Conservation (phyloP, 768 basidiomycete genomes). For the Rhodotorula paludigena region DNA sequence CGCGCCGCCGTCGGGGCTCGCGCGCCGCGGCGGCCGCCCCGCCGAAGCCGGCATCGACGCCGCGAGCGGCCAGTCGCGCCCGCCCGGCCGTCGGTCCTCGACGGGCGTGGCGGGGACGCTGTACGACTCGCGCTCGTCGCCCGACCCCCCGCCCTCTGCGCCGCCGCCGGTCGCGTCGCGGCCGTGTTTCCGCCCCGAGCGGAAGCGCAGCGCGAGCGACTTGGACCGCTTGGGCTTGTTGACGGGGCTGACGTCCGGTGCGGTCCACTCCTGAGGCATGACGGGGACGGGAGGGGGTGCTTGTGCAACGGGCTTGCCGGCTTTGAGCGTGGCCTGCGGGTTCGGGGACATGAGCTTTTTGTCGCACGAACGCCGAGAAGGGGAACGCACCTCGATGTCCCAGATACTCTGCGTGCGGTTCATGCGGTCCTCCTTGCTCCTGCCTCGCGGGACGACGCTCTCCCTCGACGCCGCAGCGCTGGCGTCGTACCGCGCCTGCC, state of each 20-base stretch:
- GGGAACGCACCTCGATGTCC: slow-evolving; percentile 36
- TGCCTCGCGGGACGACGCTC: slow-evolving; percentile 18
- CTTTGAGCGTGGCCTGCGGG: slow-evolving; percentile 28
- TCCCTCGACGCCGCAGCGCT: slow-evolving; percentile 16
- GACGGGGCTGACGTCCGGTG: slow-evolving; percentile 7
- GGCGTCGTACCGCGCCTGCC: slow-evolving; percentile 21
- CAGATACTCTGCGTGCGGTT: slow-evolving; percentile 33
- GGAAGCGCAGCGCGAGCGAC: slow-evolving; percentile 35
- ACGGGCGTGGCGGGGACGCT: slow-evolving; percentile 21
- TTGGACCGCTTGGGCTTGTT: slow-evolving; percentile 39
- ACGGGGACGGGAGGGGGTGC: slow-evolving; percentile 36
- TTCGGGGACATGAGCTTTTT: background rate
- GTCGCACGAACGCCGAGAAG: background rate
- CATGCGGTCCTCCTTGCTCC: slow-evolving; percentile 35
- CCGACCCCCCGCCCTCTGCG: background rate
- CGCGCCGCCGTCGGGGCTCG: background rate
- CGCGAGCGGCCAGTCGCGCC: slow-evolving; percentile 10
- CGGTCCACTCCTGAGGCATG: slow-evolving; percentile 19
- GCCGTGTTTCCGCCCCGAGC: slow-evolving; percentile 28
- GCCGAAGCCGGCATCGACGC: background rate
- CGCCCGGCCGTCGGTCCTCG: slow-evolving; percentile 9
- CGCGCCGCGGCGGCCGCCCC: too few relatives aligned
- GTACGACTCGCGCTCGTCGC: slow-evolving; percentile 2
- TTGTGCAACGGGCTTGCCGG: slow-evolving; percentile 35
- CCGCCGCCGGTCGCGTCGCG: slow-evolving; percentile 22